These are phyloP conservation scores for Barnettozyma populi DNA, from an alignment of 805 yeast genomes.

Conservation along the genomic window DNA sequence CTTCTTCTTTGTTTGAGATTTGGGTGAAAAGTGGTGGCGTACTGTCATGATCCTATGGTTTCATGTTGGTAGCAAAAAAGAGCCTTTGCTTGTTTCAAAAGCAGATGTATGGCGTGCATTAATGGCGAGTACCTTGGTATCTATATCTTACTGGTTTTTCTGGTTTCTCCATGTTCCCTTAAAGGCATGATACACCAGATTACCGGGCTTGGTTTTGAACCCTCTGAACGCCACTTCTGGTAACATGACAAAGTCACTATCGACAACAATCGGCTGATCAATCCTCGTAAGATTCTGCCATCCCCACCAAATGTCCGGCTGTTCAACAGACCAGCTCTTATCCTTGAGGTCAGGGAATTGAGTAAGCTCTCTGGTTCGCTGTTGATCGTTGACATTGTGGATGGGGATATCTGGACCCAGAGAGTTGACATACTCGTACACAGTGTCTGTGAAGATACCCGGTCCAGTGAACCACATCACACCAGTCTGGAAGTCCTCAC, in stretches of 20 bases:
- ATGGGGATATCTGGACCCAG: constrained; percentile 2
- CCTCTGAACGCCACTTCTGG: background rate
- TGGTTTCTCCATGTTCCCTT: background rate
- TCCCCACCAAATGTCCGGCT: background rate
- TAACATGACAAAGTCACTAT: background rate
- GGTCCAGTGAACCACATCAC: constrained; percentile 50
- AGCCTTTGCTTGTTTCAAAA: too few species aligned
- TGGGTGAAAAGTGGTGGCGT: too few species aligned
- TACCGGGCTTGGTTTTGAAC: background rate
- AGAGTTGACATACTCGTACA: constrained; percentile 13
- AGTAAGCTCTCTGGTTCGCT: constrained; percentile 1
- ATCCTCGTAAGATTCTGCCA: background rate
- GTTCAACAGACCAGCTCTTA: background rate
- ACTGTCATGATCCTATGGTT: too few species aligned
- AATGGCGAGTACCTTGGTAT: too few species aligned
- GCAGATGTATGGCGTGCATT: too few species aligned
- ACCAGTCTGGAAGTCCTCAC: constrained; percentile 56
- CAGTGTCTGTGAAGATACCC: constrained; percentile 42
- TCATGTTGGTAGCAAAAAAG: too few species aligned
- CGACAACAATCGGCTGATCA: background rate
- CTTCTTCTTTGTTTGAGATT: too few species aligned
- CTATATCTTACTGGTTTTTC: background rate
- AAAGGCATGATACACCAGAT: background rate
- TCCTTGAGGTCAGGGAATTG: background rate
- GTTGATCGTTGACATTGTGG: constrained; percentile 14